These are phyloP conservation scores for Dichotomopilus funicola DNA, from an alignment of 2,329 filamentous ascomycete genomes.

Conservation along the genomic window DNA sequence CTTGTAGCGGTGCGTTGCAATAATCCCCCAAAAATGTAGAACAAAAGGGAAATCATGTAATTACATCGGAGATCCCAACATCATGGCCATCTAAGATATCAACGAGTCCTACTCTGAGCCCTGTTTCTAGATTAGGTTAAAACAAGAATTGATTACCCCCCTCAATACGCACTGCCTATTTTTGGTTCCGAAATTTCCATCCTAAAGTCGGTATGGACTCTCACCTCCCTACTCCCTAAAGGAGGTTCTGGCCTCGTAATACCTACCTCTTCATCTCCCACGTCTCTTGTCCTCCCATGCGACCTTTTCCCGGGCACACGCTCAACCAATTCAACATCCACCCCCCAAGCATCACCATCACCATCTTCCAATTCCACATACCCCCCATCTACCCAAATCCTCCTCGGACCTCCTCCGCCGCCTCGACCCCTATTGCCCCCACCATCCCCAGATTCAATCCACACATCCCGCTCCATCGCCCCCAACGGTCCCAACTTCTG, in stretches of 20 bases:
- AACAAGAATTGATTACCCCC: too few species aligned
- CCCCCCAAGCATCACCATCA: slow-evolving; percentile 7
- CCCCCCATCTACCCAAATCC: slow-evolving; percentile 9
- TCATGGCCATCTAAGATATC: too few species aligned
- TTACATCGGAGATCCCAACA: too few species aligned
- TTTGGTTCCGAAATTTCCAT: too few species aligned
- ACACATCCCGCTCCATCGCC: slow-evolving; percentile 4
- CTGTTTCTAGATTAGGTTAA: too few species aligned
- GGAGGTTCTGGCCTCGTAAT: neutral
- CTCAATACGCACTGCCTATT: too few species aligned
- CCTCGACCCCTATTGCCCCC: neutral
- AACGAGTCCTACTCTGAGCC: too few species aligned
- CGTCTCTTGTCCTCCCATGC: neutral
- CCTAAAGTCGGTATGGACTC: too few species aligned
- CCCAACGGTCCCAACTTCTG: neutral
- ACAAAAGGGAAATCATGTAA: too few species aligned
- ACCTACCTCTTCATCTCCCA: neutral
- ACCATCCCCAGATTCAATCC: slow-evolving; percentile 1
- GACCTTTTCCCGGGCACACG: neutral
- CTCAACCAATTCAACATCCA: slow-evolving; percentile 13
- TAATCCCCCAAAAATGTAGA: too few species aligned
- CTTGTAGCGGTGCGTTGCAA: too few species aligned
- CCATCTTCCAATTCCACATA: slow-evolving; percentile 8
- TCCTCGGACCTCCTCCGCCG: neutral
- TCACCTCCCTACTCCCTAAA: neutral